These are phyloP conservation scores for Sphaerulina musiva DNA, from an alignment of 2,329 filamentous ascomycete genomes.

Conservation along the genomic window DNA sequence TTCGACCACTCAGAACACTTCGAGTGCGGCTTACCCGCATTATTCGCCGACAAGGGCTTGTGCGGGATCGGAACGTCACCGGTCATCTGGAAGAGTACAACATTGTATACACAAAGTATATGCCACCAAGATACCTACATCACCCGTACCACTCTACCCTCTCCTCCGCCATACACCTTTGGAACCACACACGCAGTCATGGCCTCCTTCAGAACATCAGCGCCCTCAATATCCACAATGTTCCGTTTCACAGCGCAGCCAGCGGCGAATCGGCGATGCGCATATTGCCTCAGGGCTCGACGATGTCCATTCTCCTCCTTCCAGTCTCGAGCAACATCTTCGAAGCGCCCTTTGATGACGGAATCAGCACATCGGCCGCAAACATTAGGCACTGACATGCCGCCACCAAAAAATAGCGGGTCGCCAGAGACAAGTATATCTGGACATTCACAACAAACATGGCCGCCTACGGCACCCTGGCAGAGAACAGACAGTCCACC, in stretches of 20 bases:
- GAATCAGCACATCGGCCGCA: conserved; percentile 59
- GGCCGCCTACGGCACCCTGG: conserved; percentile 45
- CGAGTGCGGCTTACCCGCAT: background rate
- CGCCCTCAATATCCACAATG: conserved; percentile 30
- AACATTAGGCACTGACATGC: conserved; percentile 50
- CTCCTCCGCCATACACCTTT: background rate
- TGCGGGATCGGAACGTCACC: background rate
- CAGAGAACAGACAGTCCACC: conserved; percentile 34
- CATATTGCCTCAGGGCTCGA: conserved; percentile 38
- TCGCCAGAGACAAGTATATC: conserved; percentile 57
- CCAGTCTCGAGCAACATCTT: conserved; percentile 40
- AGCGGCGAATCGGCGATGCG: conserved; percentile 32
- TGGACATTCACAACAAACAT: conserved; percentile 43
- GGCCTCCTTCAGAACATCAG: conserved; percentile 28
- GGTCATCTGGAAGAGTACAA: too few species aligned
- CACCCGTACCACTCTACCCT: background rate
- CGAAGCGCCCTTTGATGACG: conserved; percentile 58
- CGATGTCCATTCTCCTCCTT: conserved; percentile 42
- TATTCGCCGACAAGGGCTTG: background rate
- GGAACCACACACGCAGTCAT: conserved; percentile 17
- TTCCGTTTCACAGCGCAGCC: conserved; percentile 34
- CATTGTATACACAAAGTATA: too few species aligned
- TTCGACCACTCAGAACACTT: background rate
- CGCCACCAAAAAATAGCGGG: conserved; percentile 54
- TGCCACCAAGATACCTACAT: background rate